phyloP scores from a whole-genome alignment of 768 basidiomycete genomes.

The Sarcomyxa edulis region DNA sequence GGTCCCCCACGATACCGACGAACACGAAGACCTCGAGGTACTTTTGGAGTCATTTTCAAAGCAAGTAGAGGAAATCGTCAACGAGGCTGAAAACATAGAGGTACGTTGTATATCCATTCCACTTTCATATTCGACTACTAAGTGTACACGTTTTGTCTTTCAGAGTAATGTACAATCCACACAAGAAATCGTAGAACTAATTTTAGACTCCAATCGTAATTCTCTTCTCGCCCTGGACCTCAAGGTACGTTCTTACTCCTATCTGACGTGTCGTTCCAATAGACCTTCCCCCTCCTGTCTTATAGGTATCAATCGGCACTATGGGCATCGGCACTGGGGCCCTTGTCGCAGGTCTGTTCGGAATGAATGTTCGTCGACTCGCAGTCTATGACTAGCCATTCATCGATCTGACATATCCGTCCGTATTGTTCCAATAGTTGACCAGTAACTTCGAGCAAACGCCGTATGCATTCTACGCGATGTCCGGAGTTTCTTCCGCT shows the following conservation, averaged over 20 bases:
- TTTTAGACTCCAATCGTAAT: constrained; percentile 94
- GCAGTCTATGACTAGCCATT: too few relatives aligned
- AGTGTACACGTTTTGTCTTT: constrained; percentile 2
- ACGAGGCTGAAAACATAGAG: constrained; percentile 84
- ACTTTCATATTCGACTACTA: neutral
- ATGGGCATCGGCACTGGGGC: constrained; percentile 91
- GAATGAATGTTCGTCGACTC: constrained; percentile 97
- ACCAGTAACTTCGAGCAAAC: constrained; percentile 67
- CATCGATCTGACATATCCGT: constrained; percentile 7
- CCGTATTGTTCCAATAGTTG: constrained; percentile 39
- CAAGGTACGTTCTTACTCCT: constrained; percentile 44
- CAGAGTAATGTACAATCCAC: constrained; percentile 94
- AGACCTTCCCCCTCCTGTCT: constrained; percentile 6
- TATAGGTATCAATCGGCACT: constrained; percentile 86
- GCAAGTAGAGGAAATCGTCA: constrained; percentile 95
- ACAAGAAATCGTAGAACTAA: constrained; percentile 96
- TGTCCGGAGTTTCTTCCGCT: constrained; percentile 54
- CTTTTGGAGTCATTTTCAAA: constrained; percentile 93
- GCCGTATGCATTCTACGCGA: constrained; percentile 68
- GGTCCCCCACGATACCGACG: constrained; percentile 52
- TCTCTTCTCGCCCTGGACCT: constrained; percentile 87
- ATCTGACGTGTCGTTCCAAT: constrained; percentile 3
- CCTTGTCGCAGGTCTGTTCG: constrained; percentile 85
- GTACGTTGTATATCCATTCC: constrained; percentile 33
- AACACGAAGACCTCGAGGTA: constrained; percentile 92